Evolutionary conservation across 768 basidiomycete genomes (phyloP).

Genomic region (Panaeolus cyanescens): DNA sequence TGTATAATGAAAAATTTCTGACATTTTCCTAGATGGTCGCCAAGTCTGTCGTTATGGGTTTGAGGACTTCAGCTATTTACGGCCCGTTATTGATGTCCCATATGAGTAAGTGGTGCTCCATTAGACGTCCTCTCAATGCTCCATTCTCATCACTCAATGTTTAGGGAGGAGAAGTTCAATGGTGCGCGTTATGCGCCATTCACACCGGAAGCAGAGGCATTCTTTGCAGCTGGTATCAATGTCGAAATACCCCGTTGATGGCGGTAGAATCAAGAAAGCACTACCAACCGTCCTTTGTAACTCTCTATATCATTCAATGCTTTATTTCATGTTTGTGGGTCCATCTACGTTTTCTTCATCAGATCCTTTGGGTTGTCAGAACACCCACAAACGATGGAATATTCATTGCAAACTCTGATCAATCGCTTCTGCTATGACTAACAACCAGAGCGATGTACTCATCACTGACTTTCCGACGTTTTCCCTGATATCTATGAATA

Average conservation of each 20-base stretch:
- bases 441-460: no score
- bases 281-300: no score
- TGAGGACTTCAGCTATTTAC: conserved; percentile 53
- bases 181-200: conserved; percentile 55
- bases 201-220: conserved; percentile 33
- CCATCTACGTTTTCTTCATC: background rate
- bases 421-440: no score
- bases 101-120: conserved; percentile 40
- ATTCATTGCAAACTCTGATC: no score
- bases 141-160: background rate
- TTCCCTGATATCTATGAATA: no score
- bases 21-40: conserved; percentile 46
- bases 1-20: background rate
- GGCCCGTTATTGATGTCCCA: conserved; percentile 54
- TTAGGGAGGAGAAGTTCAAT: conserved; percentile 42
- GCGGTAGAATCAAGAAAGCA: no score
- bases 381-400: no score
- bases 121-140: background rate
- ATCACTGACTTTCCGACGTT: no score
- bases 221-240: conserved; percentile 5
- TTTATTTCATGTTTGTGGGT: background rate
- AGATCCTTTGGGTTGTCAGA: no score
- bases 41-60: conserved; percentile 56
- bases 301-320: background rate
- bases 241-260: background rate